Base-by-base conservation (phyloP, 2,329 filamentous ascomycete genomes). In the Trichophyton simii region DNA sequence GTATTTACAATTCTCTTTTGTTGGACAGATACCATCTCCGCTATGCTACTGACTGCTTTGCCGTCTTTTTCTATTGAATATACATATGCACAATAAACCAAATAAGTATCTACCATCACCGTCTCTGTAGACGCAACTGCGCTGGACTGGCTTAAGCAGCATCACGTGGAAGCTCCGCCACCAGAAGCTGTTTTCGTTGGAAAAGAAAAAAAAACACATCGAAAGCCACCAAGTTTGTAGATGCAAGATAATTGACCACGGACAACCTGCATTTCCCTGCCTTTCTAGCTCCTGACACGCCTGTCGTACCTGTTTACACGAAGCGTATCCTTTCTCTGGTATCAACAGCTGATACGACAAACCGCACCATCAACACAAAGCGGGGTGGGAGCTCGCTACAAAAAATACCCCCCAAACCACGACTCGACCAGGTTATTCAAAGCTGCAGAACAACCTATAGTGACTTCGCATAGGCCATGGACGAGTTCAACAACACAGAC, bases 401-500 rank as follows among this genome's bases (percentile, higher is more conserved):
- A 38, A 38, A 38, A 38, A 38, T 13, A 38, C 34, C 34, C 34
- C 34, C 34, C 34, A 9, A 38, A 38, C 28, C 50, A 15, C 50
- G n/a, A 54, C 13, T 25, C 22, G 18, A 8, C 42, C 42, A 46
- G 42, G 7, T n/a, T n/a, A 15, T 20, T 46, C 18, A n/a, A 20
- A 46, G 42, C 42, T 7, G 42, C 42, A 20, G 15, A 46, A 7
- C 13, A 3, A 5, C 15, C 46, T 52, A 22, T 52, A 50, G 46
- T 3, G 34, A 11, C 41, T 44, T 3, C 15, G 41, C 34, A 44
- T 15, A 44, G 31, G 28, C 41, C 42, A 97, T 97, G 94, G 94
- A 97, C 74, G 92, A 97, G 77, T 97, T 94, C 76, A 91, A 90
- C 67, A 96, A 91, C 72, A 65, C 64, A 5, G 94, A 99, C 76